These are phyloP conservation scores for Populus euphratica DNA, from an alignment of 345 rosid genomes.

Conservation along the genomic window DNA sequence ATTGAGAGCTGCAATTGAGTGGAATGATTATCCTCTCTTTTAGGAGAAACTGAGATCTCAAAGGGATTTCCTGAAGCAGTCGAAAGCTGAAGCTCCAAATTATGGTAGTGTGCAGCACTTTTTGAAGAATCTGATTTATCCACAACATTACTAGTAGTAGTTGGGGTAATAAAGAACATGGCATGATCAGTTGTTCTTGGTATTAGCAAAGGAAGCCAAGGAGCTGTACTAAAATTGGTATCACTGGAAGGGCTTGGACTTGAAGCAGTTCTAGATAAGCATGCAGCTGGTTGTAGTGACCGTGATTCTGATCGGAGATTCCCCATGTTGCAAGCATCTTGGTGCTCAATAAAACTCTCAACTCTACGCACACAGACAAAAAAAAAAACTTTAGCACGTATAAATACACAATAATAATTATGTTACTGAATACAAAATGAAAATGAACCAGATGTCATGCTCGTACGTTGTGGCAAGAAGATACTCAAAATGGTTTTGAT, in stretches of 20 bases:
- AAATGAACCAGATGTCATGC: conserved; percentile 1
- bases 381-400: neutral
- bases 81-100: conserved; percentile 65
- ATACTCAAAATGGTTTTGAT: conserved; percentile 10
- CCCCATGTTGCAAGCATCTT: conserved; percentile 75
- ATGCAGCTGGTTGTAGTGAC: conserved; percentile 38
- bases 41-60: conserved; percentile 26
- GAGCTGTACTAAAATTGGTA: conserved; percentile 43
- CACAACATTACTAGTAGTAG: neutral
- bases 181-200: conserved; percentile 18
- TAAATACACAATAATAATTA: neutral
- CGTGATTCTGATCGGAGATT: conserved; percentile 42
- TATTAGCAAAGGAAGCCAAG: conserved; percentile 36
- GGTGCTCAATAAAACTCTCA: conserved; percentile 97
- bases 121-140: conserved; percentile 15
- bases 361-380: conserved; percentile 42
- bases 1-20: conserved; percentile 64
- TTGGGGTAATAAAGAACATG: conserved; percentile 27
- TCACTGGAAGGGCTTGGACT: conserved; percentile 63
- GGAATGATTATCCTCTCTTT: conserved; percentile 36
- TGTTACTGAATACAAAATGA: neutral
- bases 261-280: conserved; percentile 61
- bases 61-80: conserved; percentile 31
- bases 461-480: conserved; percentile 2
- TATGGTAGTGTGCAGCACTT: conserved; percentile 29